A percentile compares a stretch with the other conserved stretches of the same genome.
Conservation (phyloP, 2,329 filamentous ascomycete genomes). For the Xylariaceae sp. region DNA sequence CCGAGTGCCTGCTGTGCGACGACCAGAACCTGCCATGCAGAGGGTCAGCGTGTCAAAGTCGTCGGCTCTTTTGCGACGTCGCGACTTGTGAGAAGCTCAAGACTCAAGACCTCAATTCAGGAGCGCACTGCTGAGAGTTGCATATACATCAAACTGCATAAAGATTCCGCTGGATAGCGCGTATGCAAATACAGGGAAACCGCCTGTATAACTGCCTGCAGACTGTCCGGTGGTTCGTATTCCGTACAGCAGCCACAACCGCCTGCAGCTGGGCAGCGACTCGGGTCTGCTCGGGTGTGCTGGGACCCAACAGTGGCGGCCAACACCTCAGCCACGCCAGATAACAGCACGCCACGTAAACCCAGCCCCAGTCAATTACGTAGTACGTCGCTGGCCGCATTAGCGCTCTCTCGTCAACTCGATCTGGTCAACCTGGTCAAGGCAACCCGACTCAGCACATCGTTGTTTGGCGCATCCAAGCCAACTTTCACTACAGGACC, state of each 20-base stretch:
- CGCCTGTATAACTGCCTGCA: too few species aligned
- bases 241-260: neutral
- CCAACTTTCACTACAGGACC: constrained; percentile 6
- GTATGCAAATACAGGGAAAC: too few species aligned
- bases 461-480: constrained; percentile 14
- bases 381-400: constrained; percentile 28
- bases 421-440: neutral
- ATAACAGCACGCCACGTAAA: constrained; percentile 20
- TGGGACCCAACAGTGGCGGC: constrained; percentile 5
- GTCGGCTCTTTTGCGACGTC: too few species aligned
- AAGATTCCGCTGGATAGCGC: too few species aligned
- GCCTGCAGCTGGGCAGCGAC: constrained; percentile 8
- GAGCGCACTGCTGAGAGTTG: too few species aligned
- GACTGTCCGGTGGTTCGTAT: too few species aligned
- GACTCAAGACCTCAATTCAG: too few species aligned
- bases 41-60: too few species aligned
- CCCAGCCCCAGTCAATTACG: constrained; percentile 33
- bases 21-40: too few species aligned
- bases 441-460: constrained; percentile 10
- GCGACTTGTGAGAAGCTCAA: too few species aligned
- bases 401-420: constrained; percentile 20
- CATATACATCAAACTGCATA: too few species aligned
- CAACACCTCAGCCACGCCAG: constrained; percentile 17
- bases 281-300: constrained; percentile 13
- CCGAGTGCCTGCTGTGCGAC: too few species aligned